A percentile compares a stretch with the other conserved stretches of the same genome.
Conservation (phyloP, 176 grass and related monocot species). For the Olyra latifolia region DNA sequence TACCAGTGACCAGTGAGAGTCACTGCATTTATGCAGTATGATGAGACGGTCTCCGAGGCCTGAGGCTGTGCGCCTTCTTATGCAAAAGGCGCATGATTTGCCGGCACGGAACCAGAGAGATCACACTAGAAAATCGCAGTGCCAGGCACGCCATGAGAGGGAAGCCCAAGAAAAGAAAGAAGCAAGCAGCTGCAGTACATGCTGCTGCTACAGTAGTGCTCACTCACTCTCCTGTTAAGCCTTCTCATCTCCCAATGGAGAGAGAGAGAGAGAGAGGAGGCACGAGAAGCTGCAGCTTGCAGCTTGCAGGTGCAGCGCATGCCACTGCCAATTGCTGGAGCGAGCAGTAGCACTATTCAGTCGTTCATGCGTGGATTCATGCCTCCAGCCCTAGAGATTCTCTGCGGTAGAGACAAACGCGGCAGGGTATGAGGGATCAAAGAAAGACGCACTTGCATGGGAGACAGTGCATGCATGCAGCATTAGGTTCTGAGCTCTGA, state of each 20-base stretch:
- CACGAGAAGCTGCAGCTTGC: neutral
- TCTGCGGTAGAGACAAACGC: conserved; percentile 24
- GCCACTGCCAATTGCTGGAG: neutral
- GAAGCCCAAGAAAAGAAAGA: neutral
- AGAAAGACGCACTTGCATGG: neutral
- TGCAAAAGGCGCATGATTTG: conserved; percentile 31
- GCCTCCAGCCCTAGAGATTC: conserved; percentile 17
- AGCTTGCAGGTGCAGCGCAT: neutral
- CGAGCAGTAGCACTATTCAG: neutral
- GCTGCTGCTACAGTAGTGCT: neutral
- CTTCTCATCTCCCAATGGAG: neutral
- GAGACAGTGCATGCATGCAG: neutral
- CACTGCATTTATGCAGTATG: too few relatives aligned
- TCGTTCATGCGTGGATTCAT: too few relatives aligned
- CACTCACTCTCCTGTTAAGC: too few relatives aligned
- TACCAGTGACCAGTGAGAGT: neutral
- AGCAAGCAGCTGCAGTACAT: too few relatives aligned
- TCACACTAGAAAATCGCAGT: neutral
- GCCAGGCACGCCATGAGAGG: neutral
- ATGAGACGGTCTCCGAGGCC: neutral
- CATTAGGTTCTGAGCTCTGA: neutral
- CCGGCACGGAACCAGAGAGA: conserved; percentile 18
- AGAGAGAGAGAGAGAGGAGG: neutral
- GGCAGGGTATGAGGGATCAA: neutral
- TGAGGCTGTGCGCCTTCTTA: neutral